A percentile compares a stretch with the other conserved stretches of the same genome.
Evolutionary conservation across 768 basidiomycete genomes (phyloP).

Genomic region (Tulasnella sp.): DNA sequence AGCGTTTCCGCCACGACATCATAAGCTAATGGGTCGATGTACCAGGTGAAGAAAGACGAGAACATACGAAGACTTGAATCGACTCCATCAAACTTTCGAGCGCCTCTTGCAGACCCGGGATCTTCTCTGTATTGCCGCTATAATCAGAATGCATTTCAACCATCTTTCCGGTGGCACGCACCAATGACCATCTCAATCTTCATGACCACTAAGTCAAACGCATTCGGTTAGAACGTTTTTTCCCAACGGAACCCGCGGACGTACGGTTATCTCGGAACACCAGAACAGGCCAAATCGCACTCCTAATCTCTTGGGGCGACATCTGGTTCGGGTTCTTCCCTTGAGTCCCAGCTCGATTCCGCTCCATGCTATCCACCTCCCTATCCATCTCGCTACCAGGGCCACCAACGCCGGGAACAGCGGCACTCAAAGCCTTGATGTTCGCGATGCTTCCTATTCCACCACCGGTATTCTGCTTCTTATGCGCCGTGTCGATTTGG

Average conservation of each 20-base stretch:
- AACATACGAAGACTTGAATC: conserved; percentile 23
- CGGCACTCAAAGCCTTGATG: conserved; percentile 51
- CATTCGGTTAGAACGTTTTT: background rate
- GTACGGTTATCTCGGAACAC: conserved; percentile 59
- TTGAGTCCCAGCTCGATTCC: conserved; percentile 55
- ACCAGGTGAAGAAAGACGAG: background rate
- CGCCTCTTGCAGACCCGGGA: conserved; percentile 69
- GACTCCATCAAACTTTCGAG: conserved; percentile 47
- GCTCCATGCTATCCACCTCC: conserved; percentile 70
- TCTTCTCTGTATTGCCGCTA: conserved; percentile 51
- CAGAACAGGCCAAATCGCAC: conserved; percentile 79
- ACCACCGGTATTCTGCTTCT: background rate
- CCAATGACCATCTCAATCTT: conserved; percentile 72
- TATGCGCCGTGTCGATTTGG: conserved; percentile 61
- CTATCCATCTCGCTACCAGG: conserved; percentile 70
- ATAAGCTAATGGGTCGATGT: background rate
- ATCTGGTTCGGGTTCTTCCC: conserved; percentile 75
- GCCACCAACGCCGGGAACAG: conserved; percentile 54
- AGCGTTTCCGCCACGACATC: background rate
- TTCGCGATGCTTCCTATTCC: conserved; percentile 35
- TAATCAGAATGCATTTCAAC: conserved; percentile 30
- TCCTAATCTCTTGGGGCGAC: conserved; percentile 82
- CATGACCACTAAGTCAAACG: conserved; percentile 54
- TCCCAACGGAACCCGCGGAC: conserved; percentile 31
- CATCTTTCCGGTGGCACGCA: conserved; percentile 35